phyloP scores from a whole-genome alignment of 257 asterid genomes.

The Voacanga thouarsii region DNA sequence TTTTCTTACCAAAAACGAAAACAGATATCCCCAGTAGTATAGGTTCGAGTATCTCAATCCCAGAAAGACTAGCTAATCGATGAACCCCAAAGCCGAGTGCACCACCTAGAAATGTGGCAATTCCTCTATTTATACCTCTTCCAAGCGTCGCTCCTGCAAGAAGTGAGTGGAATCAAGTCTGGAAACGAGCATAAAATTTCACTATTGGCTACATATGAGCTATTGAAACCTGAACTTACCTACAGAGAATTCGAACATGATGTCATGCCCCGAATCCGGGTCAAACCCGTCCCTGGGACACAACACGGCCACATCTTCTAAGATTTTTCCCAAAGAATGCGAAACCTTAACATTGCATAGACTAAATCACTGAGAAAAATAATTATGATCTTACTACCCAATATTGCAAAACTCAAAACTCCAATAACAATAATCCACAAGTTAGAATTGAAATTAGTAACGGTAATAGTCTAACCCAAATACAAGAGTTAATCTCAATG shows the following conservation, averaged over 20 bases:
- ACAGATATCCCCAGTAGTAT: constrained; percentile 34
- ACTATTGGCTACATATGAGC: neutral
- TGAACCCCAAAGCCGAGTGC: constrained; percentile 47
- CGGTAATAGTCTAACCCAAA: no score
- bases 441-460: no score
- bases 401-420: no score
- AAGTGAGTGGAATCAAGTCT: neutral
- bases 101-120: constrained; percentile 48
- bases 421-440: no score
- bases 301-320: no score
- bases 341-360: no score
- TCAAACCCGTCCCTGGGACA: no score
- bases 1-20: constrained; percentile 42
- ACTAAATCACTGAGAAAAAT: no score
- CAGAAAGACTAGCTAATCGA: constrained; percentile 37
- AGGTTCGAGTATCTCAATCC: constrained; percentile 32
- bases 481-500: no score
- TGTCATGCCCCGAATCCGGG: no score
- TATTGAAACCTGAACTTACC: constrained; percentile 32
- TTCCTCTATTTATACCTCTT: constrained; percentile 52
- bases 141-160: constrained; percentile 67
- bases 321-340: no score
- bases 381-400: no score
- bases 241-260: constrained; percentile 62
- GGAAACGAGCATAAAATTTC: neutral